A percentile compares a stretch with the other conserved stretches of the same genome.
phyloP scores from a whole-genome alignment of 2,329 filamentous ascomycete genomes.

The Coniochaeta sp. region DNA sequence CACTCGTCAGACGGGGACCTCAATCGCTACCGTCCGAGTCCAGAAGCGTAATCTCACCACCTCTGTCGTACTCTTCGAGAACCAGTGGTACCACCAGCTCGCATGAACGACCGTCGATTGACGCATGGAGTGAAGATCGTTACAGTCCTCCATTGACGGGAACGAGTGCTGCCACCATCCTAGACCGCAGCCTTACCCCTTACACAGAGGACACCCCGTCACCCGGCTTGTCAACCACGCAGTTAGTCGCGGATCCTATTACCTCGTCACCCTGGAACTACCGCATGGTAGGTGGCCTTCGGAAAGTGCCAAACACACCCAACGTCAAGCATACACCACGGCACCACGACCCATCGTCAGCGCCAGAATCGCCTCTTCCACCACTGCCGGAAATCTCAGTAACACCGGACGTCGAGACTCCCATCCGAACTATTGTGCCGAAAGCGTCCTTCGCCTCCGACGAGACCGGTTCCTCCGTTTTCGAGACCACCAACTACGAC shows the following conservation, averaged over 20 bases:
- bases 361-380: constrained; percentile 21
- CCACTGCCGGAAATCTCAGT: constrained; percentile 24
- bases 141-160: constrained; percentile 40
- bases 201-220: constrained; percentile 18
- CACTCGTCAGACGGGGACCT: constrained; percentile 32
- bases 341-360: constrained; percentile 17
- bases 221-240: constrained; percentile 25
- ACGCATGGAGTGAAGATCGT: constrained; percentile 39
- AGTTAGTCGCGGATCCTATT: constrained; percentile 26
- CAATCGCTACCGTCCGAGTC: constrained; percentile 11
- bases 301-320: constrained; percentile 40
- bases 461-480: constrained; percentile 35
- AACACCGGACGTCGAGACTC: constrained; percentile 10
- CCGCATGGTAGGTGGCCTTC: constrained; percentile 46
- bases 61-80: constrained; percentile 28
- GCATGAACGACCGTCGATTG: constrained; percentile 41
- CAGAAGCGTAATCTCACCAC: constrained; percentile 32
- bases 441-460: constrained; percentile 32
- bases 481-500: constrained; percentile 48
- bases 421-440: constrained; percentile 16
- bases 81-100: constrained; percentile 36
- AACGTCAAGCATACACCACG: constrained; percentile 35
- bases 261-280: constrained; percentile 42
- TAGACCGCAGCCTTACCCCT: constrained; percentile 34
- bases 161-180: constrained; percentile 27